phyloP scores from a whole-genome alignment of 78 protist species.

The Dictyostelium brefeldianum region DNA sequence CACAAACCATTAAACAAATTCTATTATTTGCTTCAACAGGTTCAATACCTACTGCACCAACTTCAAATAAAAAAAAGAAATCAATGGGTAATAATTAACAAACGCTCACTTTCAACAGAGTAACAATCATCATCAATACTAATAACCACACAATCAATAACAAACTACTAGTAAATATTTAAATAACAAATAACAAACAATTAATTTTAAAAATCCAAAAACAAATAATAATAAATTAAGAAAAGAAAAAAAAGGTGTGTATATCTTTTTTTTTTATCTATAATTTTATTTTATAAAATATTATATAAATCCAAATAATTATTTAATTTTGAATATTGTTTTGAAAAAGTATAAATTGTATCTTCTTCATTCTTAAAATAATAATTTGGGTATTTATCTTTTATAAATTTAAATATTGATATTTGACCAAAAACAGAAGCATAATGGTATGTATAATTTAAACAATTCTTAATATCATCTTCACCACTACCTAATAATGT shows the following conservation, averaged over 20 bases:
- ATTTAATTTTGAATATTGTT: too few species aligned
- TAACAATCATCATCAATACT: neutral
- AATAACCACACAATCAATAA: neutral
- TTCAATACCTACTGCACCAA: neutral
- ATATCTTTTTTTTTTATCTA: too few species aligned
- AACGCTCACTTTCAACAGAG: neutral
- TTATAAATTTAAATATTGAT: too few species aligned
- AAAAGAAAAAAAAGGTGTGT: neutral
- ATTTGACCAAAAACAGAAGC: too few species aligned
- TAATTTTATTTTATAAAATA: too few species aligned
- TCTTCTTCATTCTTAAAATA: neutral
- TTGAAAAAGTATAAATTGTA: too few species aligned
- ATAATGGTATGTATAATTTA: too few species aligned
- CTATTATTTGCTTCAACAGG: neutral
- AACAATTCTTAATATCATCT: neutral
- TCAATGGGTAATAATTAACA: neutral
- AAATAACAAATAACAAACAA: too few species aligned
- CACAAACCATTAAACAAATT: slow-evolving; percentile 1
- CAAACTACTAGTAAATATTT: neutral
- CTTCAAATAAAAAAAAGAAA: neutral
- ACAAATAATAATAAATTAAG: neutral
- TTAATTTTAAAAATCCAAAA: too few species aligned
- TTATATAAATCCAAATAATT: too few species aligned
- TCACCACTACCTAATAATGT: neutral
- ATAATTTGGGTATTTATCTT: neutral